Percentiles rank a stretch among this genome's conserved stretches.
Evolutionary conservation across 768 basidiomycete genomes (phyloP).

Genomic region (Mycena floridula): DNA sequence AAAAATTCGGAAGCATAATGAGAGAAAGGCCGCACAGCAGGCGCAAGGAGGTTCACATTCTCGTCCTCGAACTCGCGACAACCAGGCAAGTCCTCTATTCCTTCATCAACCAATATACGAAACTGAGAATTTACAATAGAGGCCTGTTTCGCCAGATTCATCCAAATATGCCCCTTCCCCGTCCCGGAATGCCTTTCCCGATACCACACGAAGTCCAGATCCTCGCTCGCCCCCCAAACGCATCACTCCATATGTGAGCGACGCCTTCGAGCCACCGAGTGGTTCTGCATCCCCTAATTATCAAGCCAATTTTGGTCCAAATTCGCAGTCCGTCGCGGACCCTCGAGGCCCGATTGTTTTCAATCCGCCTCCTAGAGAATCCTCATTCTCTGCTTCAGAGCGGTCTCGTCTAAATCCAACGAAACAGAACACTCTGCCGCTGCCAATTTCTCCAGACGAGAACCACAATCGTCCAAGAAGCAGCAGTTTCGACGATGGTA

Average conservation of each 20-base stretch:
- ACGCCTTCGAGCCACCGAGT: slow-evolving; percentile 29
- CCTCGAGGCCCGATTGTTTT: slow-evolving; percentile 27
- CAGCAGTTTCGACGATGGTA: slow-evolving; percentile 39
- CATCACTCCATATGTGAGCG: slow-evolving; percentile 29
- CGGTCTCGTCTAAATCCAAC: slow-evolving; percentile 11
- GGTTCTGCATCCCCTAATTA: slow-evolving; percentile 10
- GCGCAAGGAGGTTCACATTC: slow-evolving; percentile 34
- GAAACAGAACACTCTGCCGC: slow-evolving; percentile 37
- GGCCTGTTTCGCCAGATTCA: not conserved
- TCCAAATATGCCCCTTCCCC: not conserved
- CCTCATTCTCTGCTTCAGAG: slow-evolving; percentile 7
- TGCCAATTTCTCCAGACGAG: slow-evolving; percentile 6
- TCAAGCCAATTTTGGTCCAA: slow-evolving; percentile 15
- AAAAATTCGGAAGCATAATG: slow-evolving; percentile 83
- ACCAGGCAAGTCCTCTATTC: slow-evolving; percentile 29
- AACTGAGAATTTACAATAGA: slow-evolving; percentile 1
- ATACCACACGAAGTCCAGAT: slow-evolving; percentile 22
- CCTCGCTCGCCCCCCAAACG: slow-evolving; percentile 10
- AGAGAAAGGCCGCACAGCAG: slow-evolving; percentile 59
- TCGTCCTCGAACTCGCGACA: slow-evolving; percentile 28
- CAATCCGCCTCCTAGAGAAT: slow-evolving; percentile 13
- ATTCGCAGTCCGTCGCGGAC: slow-evolving; percentile 32
- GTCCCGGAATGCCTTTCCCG: slow-evolving; percentile 11
- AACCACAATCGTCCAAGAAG: slow-evolving; percentile 19
- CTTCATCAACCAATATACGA: slow-evolving; percentile 1